Evolutionary conservation across 2,329 filamentous ascomycete genomes (phyloP), one percentile per base, ranked within the genome.

Genomic region (Aspergillus viridinutans): DNA sequence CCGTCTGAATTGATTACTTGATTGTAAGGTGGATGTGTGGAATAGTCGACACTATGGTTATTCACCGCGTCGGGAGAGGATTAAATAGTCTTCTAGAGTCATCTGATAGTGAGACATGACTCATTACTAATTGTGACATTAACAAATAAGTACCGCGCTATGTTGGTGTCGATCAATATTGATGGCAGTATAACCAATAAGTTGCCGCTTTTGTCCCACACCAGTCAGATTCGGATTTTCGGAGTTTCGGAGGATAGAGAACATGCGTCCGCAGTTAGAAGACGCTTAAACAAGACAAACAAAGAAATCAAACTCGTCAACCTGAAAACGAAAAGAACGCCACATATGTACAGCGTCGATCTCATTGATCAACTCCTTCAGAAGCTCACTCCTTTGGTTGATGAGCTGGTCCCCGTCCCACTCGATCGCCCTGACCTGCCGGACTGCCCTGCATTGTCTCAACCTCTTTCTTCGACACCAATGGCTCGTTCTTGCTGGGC

Each of bases 371-470:
- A 14, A 21, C 4, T 2, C 29, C 29, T 2, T 32, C 29, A n/a
- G 2, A 21, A 0, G 29, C 26, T 55, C 10, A 52, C 1, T 42
- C 25, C 40, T 49, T 56, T 3, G 20, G 40, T 6, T 52, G 40
- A 52, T 52, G 49, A 20, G 17, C 29, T 20, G 49, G 54, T 14
- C 29, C 49, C n/a, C 54, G 49, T 26, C 40, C 54, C 0, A 52
- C 40, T 29, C 38, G 23, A 25, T 52, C 25, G 20, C 48, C 53
- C 14, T 5, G 32, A 7, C 53, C 54, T 4, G 40, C 38, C 42
- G 53, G 25, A 4, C 43, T 50, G n/a, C 58, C 58, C 9, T 20
- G 20, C 58, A 59, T 61, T 25, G 51, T 58, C 28, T 55, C 23
- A 3, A 26, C 25, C 3, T 61, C 58, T n/a, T 58, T 40, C 9